Evolutionary conservation across 73 alveolate genomes (phyloP).

Genomic region (Paramecium sonneborni): DNA sequence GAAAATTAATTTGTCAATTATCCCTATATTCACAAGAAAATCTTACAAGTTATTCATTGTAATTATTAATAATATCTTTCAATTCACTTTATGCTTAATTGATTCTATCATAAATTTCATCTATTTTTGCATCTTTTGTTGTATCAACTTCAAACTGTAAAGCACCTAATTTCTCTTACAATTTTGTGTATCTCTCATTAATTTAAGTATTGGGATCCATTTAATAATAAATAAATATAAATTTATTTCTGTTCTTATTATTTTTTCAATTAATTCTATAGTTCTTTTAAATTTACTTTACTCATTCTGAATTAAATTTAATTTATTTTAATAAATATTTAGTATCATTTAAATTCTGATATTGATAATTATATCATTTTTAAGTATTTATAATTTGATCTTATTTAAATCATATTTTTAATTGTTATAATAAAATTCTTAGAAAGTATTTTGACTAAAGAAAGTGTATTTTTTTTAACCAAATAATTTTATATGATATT

Average conservation of each 20-base stretch:
- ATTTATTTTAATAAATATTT: too few species aligned
- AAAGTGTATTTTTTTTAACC: neutral
- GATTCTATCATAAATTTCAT: neutral
- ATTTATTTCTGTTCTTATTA: slow-evolving; percentile 8
- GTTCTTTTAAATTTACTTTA: too few species aligned
- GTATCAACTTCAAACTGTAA: slow-evolving; percentile 5
- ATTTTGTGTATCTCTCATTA: slow-evolving; percentile 4
- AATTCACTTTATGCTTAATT: neutral
- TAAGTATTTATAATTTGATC: too few species aligned
- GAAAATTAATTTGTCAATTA: neutral
- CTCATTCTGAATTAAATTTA: too few species aligned
- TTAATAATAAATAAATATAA: neutral
- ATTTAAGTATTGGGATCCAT: slow-evolving; percentile 13
- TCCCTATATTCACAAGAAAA: neutral
- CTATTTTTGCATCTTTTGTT: slow-evolving; percentile 37
- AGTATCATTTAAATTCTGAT: too few species aligned
- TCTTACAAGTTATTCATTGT: neutral
- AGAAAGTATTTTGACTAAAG: neutral
- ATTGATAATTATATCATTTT: too few species aligned
- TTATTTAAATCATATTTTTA: too few species aligned
- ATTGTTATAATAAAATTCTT: neutral
- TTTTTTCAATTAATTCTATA: neutral
- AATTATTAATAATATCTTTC: neutral
- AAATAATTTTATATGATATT: too few species aligned
- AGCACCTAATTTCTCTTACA: neutral